Evolutionary conservation across 768 basidiomycete genomes (phyloP).

Genomic region (Tephrocybe sp.): DNA sequence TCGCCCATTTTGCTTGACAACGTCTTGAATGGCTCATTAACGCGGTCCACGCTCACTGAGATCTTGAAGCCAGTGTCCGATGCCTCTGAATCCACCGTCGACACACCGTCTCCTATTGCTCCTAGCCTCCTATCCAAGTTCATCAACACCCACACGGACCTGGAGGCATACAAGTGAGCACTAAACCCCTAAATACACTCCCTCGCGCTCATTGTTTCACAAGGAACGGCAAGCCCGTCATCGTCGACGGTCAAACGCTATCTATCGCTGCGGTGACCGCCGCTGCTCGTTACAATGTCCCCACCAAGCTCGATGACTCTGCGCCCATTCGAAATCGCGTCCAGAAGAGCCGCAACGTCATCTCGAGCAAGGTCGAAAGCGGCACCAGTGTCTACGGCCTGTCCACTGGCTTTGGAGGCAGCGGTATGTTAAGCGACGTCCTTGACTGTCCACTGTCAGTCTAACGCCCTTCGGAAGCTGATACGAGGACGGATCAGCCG

Average conservation of each 20-base stretch:
- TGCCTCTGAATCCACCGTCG: not conserved
- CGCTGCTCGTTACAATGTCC: slow-evolving; percentile 44
- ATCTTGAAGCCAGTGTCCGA: too few species aligned
- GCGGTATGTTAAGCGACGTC: slow-evolving; percentile 39
- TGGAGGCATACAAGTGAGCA: slow-evolving; percentile 55
- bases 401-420: slow-evolving; percentile 79
- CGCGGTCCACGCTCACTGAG: too few species aligned
- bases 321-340: slow-evolving; percentile 44
- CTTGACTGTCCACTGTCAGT: slow-evolving; percentile 7
- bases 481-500: slow-evolving; percentile 70
- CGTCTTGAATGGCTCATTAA: slow-evolving; percentile 7
- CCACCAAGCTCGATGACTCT: slow-evolving; percentile 30
- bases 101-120: not conserved
- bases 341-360: slow-evolving; percentile 62
- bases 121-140: slow-evolving; percentile 34
- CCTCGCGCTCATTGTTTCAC: not conserved
- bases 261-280: slow-evolving; percentile 60
- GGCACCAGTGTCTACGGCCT: slow-evolving; percentile 80
- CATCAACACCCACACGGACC: slow-evolving; percentile 49
- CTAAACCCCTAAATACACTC: not conserved
- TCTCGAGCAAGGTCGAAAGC: slow-evolving; percentile 64
- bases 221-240: slow-evolving; percentile 49
- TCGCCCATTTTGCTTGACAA: slow-evolving; percentile 30
- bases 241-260: slow-evolving; percentile 55
- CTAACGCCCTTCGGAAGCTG: slow-evolving; percentile 54